Conservation (phyloP, 768 basidiomycete genomes). For the Leccinum longicurvipes region DNA sequence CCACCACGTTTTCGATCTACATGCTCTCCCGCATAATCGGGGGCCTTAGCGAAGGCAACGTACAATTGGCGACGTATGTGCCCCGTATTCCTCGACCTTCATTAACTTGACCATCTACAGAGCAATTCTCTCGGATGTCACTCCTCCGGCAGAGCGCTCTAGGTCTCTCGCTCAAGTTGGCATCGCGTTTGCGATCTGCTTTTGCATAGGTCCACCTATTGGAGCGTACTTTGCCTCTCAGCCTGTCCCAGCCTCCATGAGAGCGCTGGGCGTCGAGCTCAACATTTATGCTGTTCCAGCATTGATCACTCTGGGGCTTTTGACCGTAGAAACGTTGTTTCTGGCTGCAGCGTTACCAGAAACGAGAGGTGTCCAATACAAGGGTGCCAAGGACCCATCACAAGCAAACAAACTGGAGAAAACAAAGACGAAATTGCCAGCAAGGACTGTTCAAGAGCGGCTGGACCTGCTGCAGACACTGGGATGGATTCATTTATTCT, state of each 20-base stretch:
- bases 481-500: slow-evolving; percentile 74
- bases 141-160: slow-evolving; percentile 73
- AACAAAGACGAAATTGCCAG: slow-evolving; percentile 12
- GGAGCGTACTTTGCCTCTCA: slow-evolving; percentile 95
- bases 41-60: slow-evolving; percentile 95
- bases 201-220: slow-evolving; percentile 88
- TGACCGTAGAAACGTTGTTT: slow-evolving; percentile 78
- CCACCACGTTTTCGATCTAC: slow-evolving; percentile 87
- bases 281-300: slow-evolving; percentile 95
- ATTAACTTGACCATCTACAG: slow-evolving; percentile 37
- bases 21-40: slow-evolving; percentile 88
- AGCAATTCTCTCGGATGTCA: slow-evolving; percentile 91
- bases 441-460: slow-evolving; percentile 42
- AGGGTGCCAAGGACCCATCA: slow-evolving; percentile 15
- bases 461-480: slow-evolving; percentile 56
- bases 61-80: slow-evolving; percentile 89
- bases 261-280: slow-evolving; percentile 56
- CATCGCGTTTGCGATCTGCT: slow-evolving; percentile 95
- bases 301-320: slow-evolving; percentile 70
- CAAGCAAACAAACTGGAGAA: slow-evolving; percentile 16
- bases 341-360: slow-evolving; percentile 78
- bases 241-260: slow-evolving; percentile 62
- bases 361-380: slow-evolving; percentile 54
- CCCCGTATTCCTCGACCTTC: not conserved
- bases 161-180: slow-evolving; percentile 89